Evolutionary conservation across 1,284 basidiomycete genomes (phyloP).

Genomic region (Papiliotrema laurentii): DNA sequence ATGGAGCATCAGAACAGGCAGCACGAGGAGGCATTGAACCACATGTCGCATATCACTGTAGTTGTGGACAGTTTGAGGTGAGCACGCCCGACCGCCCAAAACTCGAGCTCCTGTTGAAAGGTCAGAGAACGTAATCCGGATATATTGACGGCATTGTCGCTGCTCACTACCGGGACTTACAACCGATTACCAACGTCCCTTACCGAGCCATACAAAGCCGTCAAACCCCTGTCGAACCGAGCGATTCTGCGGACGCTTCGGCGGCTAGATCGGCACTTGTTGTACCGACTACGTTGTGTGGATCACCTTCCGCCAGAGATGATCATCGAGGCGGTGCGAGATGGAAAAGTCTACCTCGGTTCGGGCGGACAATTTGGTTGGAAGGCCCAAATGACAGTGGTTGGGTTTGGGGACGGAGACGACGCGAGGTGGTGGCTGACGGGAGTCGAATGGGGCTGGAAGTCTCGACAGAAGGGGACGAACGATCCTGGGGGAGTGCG

Average conservation of each 20-base stretch:
- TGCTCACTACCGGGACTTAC: slow-evolving; percentile 31
- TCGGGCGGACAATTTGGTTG: slow-evolving; percentile 29
- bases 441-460: slow-evolving; percentile 42
- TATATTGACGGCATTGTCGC: slow-evolving; percentile 35
- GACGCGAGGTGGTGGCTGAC: slow-evolving; percentile 41
- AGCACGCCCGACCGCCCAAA: slow-evolving; percentile 2
- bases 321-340: slow-evolving; percentile 26
- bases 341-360: slow-evolving; percentile 33
- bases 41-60: slow-evolving; percentile 30
- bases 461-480: slow-evolving; percentile 14
- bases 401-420: slow-evolving; percentile 33
- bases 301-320: slow-evolving; percentile 41
- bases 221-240: slow-evolving; percentile 25
- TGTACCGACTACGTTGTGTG: slow-evolving; percentile 35
- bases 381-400: slow-evolving; percentile 35
- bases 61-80: slow-evolving; percentile 36
- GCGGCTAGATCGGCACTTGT: slow-evolving; percentile 35
- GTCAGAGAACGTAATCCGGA: slow-evolving; percentile 41
- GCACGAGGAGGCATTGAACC: slow-evolving; percentile 34
- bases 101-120: background rate
- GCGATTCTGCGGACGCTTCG: slow-evolving; percentile 27
- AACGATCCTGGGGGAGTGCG: slow-evolving; percentile 20
- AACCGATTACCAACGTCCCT: slow-evolving; percentile 30
- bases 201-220: slow-evolving; percentile 31
- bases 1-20: slow-evolving; percentile 43